A percentile compares a stretch with the other conserved stretches of the same genome.
These are phyloP conservation scores for Pyrenula massariospora DNA, from an alignment of 495 filamentous ascomycete genomes.

Conservation along the genomic window DNA sequence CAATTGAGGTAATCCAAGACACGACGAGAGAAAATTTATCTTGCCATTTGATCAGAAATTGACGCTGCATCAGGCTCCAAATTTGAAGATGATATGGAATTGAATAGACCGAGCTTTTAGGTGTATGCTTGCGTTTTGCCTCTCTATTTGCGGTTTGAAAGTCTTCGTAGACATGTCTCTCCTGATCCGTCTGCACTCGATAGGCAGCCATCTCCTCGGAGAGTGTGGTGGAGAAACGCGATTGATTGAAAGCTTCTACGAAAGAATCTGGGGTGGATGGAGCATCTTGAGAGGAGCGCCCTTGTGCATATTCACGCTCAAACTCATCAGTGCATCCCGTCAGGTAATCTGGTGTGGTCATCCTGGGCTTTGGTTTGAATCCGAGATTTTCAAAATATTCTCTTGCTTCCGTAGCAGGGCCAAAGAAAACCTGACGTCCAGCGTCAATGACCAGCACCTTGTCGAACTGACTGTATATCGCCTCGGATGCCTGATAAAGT, in stretches of 20 bases:
- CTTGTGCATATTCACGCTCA: conserved; percentile 63
- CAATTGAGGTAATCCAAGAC: conserved; percentile 63
- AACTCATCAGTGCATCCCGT: conserved; percentile 77
- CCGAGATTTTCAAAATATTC: conserved; percentile 74
- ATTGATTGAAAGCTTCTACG: conserved; percentile 55
- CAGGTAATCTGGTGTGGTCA: conserved; percentile 79
- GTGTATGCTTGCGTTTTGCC: conserved; percentile 58
- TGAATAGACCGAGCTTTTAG: conserved; percentile 62
- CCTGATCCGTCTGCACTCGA: conserved; percentile 41
- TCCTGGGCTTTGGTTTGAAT: conserved; percentile 64
- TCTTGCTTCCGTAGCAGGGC: conserved; percentile 54
- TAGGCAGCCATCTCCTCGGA: conserved; percentile 58
- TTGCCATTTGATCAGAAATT: conserved; percentile 76
- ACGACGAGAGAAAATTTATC: conserved; percentile 67
- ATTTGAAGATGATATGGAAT: conserved; percentile 70
- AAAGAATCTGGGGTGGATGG: conserved; percentile 55
- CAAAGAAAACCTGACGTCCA: conserved; percentile 73
- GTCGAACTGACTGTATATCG: conserved; percentile 78
- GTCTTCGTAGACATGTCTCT: conserved; percentile 57
- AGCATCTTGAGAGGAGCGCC: conserved; percentile 46
- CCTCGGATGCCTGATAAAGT: conserved; percentile 74
- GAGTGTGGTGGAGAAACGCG: conserved; percentile 40
- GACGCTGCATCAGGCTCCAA: conserved; percentile 71
- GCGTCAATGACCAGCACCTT: conserved; percentile 76
- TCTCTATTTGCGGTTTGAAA: conserved; percentile 68